Percentiles rank a stretch among this genome's conserved stretches.
phyloP scores from a whole-genome alignment of 2,329 filamentous ascomycete genomes.

The Lasiodiplodia gonubiensis region DNA sequence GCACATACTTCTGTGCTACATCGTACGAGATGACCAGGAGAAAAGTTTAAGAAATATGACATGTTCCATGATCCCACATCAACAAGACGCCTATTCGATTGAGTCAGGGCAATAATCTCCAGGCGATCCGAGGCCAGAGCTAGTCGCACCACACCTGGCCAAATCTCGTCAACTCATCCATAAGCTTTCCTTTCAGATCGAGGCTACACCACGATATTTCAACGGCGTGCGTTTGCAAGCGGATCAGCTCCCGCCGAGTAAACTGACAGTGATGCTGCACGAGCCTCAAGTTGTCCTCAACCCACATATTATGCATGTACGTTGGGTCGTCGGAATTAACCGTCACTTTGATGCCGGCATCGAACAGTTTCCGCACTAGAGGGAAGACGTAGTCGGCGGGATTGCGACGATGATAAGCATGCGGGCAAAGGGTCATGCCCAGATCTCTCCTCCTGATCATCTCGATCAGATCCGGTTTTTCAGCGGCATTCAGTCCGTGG shows the following conservation, averaged over 20 bases:
- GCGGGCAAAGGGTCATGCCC: slow-evolving; percentile 52
- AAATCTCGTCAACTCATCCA: slow-evolving; percentile 28
- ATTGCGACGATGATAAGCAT: slow-evolving; percentile 52
- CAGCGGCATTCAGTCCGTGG: slow-evolving; percentile 50
- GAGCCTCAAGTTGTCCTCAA: slow-evolving; percentile 56
- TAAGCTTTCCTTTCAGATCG: slow-evolving; percentile 41
- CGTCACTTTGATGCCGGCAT: slow-evolving; percentile 54
- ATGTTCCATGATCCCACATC: not conserved
- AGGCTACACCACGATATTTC: slow-evolving; percentile 56
- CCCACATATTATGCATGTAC: slow-evolving; percentile 58
- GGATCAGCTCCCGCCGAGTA: slow-evolving; percentile 50
- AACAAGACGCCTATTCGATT: not conserved
- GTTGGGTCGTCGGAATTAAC: slow-evolving; percentile 58
- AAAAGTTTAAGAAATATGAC: not conserved
- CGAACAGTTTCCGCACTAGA: slow-evolving; percentile 50
- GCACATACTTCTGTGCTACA: no score
- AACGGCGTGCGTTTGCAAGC: slow-evolving; percentile 50
- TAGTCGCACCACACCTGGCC: not conserved
- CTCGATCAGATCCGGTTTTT: slow-evolving; percentile 41
- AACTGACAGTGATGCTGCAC: slow-evolving; percentile 51
- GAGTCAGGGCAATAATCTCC: not conserved
- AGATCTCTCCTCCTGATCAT: slow-evolving; percentile 42
- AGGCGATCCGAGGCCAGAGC: not conserved
- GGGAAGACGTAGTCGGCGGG: slow-evolving; percentile 52
- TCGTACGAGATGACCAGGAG: not conserved